Evolutionary conservation across 2,329 filamentous ascomycete genomes (phyloP), one percentile per base, ranked within the genome.

Genomic region (Aspergillus fumigatus): DNA sequence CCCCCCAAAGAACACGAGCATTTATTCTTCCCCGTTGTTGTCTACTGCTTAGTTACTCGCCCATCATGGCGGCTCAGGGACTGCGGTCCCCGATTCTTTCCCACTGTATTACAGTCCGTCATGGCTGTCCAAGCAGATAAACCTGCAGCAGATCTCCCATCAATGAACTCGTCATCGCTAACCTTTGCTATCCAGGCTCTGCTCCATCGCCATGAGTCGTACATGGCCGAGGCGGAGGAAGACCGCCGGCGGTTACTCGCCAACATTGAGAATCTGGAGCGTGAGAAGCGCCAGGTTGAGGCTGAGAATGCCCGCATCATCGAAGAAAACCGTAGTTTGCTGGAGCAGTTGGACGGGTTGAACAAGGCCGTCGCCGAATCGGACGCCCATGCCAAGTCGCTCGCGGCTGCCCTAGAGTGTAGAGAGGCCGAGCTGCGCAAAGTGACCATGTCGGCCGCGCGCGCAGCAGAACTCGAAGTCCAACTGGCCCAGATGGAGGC

Each of bases 141-240:
- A 51, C 45, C 62, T 65, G 62, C 57, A n/a, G 32, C 54, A 41
- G 59, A 61, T 58, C 62, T 54, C 26, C 9, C 43, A 29, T 57
- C 52, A 59, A 55, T 61, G 29, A 63, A 54, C 38, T 59, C 64
- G 21, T 79, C 80, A 63, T 82, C 82, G 77, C 88, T 95, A 76
- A 95, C 86, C 53, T 89, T 85, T 75, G 79, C 83, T 53, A 75
- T 88, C 57, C 86, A 97, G 94, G 92, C 92, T 58, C 82, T 99
- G 55, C 85, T 99, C 45, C 86, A 88, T 62, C 88, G 93, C 67
- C 92, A 99, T 83, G 92, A 97, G 79, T 86, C 89, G 58, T 97
- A 96, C 75, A 93, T 97, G 82, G 88, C 88, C 65, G 91, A 96
- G 73, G 91, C 92, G 58, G 92, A 96, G 79, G 85, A 86, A 65